Conservation (phyloP, 164 flowering plant genomes). For the Piper longum region DNA sequence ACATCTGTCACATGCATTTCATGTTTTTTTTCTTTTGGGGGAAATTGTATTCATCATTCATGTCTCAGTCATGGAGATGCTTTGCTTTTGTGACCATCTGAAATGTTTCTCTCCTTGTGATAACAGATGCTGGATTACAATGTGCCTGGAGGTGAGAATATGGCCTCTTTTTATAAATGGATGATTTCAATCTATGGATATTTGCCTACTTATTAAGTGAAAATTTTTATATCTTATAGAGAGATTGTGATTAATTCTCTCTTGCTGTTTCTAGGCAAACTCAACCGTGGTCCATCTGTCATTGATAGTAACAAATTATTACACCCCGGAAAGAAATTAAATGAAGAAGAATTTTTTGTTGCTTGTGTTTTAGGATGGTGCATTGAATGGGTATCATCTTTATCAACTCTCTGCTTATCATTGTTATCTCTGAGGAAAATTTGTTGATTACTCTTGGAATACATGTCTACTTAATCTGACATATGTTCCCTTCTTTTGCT, state of each 20-base stretch:
- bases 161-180: neutral
- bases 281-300: conserved; percentile 86
- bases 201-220: no score
- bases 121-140: conserved; percentile 96
- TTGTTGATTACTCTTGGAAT: no score
- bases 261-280: conserved; percentile 46
- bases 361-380: conserved; percentile 87
- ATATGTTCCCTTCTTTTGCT: conserved; percentile 1
- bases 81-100: no score
- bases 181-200: no score
- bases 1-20: no score
- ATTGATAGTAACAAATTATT: conserved; percentile 71
- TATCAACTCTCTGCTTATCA: neutral
- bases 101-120: neutral
- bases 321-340: conserved; percentile 56
- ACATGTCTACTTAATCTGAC: no score
- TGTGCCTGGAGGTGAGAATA: conserved; percentile 45
- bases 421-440: neutral
- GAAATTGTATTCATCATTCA: no score
- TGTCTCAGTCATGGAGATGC: no score
- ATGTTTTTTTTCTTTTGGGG: no score
- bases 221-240: neutral
- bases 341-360: conserved; percentile 61
- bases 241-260: neutral
- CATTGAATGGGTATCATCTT: conserved; percentile 74